Percentiles rank a stretch among this genome's conserved stretches.
These are phyloP conservation scores for Acer saccharum DNA, from an alignment of 345 rosid species.

Conservation along the genomic window DNA sequence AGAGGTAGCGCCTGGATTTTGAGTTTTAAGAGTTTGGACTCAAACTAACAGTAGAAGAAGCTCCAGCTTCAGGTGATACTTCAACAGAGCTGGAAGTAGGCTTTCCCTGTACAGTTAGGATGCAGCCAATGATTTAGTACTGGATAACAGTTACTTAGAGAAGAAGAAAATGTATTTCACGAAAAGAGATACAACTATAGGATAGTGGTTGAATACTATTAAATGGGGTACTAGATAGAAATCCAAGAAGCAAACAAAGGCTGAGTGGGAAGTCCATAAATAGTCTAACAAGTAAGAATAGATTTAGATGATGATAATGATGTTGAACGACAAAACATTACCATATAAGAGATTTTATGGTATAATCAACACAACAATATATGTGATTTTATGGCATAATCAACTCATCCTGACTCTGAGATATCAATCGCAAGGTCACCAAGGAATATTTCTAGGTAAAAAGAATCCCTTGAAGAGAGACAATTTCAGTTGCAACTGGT, in stretches of 20 bases:
- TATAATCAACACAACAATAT: background rate
- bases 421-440: background rate
- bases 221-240: background rate
- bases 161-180: background rate
- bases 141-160: constrained; percentile 9
- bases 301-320: background rate
- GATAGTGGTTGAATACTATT: background rate
- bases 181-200: background rate
- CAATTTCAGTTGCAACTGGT: background rate
- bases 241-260: background rate
- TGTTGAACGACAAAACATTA: background rate
- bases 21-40: constrained; percentile 48
- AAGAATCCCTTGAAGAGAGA: background rate
- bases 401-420: background rate
- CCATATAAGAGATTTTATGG: background rate
- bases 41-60: constrained; percentile 41
- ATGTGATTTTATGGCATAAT: too few relatives aligned
- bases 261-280: background rate
- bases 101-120: constrained; percentile 50
- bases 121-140: constrained; percentile 7
- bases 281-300: background rate
- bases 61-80: constrained; percentile 38
- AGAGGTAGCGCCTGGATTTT: constrained; percentile 50
- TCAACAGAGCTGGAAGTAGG: constrained; percentile 43
- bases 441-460: background rate